Evolutionary conservation across 768 basidiomycete genomes (phyloP).

Genomic region (Vararia minispora): DNA sequence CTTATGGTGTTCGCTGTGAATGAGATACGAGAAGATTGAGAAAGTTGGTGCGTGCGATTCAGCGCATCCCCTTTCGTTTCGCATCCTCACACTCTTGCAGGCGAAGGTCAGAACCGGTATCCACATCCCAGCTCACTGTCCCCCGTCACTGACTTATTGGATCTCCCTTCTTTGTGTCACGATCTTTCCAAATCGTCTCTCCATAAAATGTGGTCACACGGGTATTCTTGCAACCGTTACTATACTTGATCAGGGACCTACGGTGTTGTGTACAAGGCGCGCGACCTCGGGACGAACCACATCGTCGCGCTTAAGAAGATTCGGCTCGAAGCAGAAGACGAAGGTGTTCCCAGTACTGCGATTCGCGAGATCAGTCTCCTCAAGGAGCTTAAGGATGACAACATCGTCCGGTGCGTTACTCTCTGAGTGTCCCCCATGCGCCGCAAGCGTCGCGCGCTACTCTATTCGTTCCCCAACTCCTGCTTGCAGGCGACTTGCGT

Average conservation of each 20-base stretch:
- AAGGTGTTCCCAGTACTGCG: constrained; percentile 96
- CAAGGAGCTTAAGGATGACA: constrained; percentile 93
- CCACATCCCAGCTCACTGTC: not conserved
- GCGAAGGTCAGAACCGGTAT: constrained; percentile 30
- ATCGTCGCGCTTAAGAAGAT: constrained; percentile 99
- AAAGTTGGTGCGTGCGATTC: constrained; percentile 77
- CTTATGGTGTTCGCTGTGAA: too few species aligned
- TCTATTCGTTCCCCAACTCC: too few species aligned
- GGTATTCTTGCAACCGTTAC: too few species aligned
- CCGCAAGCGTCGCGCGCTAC: too few species aligned
- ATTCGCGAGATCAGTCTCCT: constrained; percentile 96
- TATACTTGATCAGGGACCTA: constrained; percentile 99
- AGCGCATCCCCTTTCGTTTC: not conserved
- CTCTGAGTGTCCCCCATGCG: not conserved
- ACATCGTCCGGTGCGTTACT: constrained; percentile 76
- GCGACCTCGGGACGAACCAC: constrained; percentile 63
- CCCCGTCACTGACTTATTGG: not conserved
- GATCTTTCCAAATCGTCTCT: not conserved
- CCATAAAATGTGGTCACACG: constrained; percentile 1
- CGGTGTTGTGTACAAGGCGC: constrained; percentile 96
- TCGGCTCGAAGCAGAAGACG: constrained; percentile 94
- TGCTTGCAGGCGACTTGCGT: constrained; percentile 4
- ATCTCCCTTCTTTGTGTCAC: constrained; percentile 1
- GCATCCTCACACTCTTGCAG: constrained; percentile 18
- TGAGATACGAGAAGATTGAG: constrained; percentile 92